These are phyloP conservation scores for Sinapis alba DNA, from an alignment of 441 rosid species.

Conservation along the genomic window DNA sequence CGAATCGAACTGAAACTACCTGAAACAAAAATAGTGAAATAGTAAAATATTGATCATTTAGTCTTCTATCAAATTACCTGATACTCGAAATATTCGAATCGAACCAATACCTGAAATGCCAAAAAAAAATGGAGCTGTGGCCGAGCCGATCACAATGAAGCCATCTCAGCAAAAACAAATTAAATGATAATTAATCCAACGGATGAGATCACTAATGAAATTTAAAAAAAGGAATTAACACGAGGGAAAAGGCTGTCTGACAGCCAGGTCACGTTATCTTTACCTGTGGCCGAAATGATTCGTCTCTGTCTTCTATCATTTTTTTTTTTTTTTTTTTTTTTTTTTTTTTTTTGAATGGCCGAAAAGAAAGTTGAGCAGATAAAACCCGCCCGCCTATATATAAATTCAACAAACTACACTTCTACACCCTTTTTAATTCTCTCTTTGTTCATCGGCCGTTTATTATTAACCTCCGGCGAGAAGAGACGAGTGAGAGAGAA, in stretches of 20 bases:
- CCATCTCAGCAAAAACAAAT: conserved; percentile 22
- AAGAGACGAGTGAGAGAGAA: conserved; percentile 17
- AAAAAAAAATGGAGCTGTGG: conserved; percentile 30
- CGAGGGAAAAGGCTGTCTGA: conserved; percentile 51
- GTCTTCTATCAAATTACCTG: too few relatives aligned
- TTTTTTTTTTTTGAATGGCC: conserved; percentile 45
- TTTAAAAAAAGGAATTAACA: conserved; percentile 17
- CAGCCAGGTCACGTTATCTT: conserved; percentile 72
- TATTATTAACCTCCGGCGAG: conserved; percentile 31
- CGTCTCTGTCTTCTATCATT: conserved; percentile 33
- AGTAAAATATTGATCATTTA: too few relatives aligned
- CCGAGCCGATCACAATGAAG: conserved; percentile 33
- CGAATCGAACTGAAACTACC: too few relatives aligned
- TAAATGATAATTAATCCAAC: conserved; percentile 16
- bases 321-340: conserved; percentile 44
- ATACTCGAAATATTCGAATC: too few relatives aligned
- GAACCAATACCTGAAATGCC: too few relatives aligned
- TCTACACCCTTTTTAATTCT: conserved; percentile 28
- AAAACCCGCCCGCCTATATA: conserved; percentile 23
- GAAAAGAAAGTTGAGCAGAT: conserved; percentile 18
- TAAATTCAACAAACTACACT: conserved; percentile 30
- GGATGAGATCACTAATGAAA: conserved; percentile 32
- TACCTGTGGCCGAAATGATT: conserved; percentile 70
- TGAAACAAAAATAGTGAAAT: too few relatives aligned
- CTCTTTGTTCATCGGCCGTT: conserved; percentile 32